Conservation (phyloP, 2,329 filamentous ascomycete genomes). For the Teratosphaeria zuluensis region DNA sequence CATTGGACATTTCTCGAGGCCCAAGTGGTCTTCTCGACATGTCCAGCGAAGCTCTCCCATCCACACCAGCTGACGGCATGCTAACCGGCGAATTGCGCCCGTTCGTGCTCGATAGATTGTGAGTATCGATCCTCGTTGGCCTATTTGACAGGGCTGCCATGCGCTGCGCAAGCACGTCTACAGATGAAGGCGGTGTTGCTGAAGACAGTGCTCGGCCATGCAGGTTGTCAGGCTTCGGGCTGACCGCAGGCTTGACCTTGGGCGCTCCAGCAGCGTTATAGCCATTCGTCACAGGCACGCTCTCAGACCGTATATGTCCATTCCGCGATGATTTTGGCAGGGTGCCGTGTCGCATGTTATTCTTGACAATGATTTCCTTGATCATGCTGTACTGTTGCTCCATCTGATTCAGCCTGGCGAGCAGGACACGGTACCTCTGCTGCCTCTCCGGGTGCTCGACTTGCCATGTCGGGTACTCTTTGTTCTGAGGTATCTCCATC, state of each 20-base stretch:
- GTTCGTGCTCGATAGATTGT: background rate
- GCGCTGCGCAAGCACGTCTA: background rate
- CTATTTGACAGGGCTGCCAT: background rate
- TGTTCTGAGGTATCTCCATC: conserved; percentile 67
- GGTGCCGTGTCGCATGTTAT: conserved; percentile 47
- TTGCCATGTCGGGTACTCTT: conserved; percentile 51
- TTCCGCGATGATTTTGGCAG: conserved; percentile 7
- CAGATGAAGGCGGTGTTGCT: conserved; percentile 7
- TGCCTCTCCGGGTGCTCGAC: conserved; percentile 31
- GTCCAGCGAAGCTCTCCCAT: background rate
- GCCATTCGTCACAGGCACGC: conserved; percentile 8
- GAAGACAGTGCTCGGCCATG: conserved; percentile 48
- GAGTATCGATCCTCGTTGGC: background rate
- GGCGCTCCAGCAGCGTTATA: conserved; percentile 1
- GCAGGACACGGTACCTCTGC: conserved; percentile 39
- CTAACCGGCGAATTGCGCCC: background rate
- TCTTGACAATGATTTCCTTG: conserved; percentile 42
- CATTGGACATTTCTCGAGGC: conserved; percentile 46
- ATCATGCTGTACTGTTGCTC: conserved; percentile 37
- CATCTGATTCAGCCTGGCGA: conserved; percentile 18
- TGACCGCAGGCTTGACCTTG: conserved; percentile 20
- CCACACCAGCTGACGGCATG: conserved; percentile 30
- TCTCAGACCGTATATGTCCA: conserved; percentile 7
- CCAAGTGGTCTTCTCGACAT: conserved; percentile 29
- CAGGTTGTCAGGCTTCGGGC: conserved; percentile 57